These are phyloP conservation scores for Boletus speciosus DNA, from an alignment of 768 basidiomycete species.

Conservation along the genomic window DNA sequence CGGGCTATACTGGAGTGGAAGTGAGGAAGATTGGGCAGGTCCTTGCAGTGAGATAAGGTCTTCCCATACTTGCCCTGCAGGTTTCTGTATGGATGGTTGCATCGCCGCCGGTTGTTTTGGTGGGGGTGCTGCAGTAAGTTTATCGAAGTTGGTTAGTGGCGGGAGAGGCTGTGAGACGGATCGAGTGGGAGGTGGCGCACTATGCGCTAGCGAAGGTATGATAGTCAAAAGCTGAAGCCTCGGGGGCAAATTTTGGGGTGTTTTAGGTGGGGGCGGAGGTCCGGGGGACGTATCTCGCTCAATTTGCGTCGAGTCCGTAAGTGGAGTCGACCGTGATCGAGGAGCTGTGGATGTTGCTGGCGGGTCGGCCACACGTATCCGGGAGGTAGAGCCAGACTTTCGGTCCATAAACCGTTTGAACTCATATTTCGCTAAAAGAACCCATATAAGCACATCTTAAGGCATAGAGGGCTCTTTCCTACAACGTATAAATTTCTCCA, in stretches of 20 bases:
- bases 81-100: conserved; percentile 17
- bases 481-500: conserved; percentile 89
- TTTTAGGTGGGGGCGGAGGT: conserved; percentile 28
- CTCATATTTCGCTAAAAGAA: conserved; percentile 69
- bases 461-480: conserved; percentile 21
- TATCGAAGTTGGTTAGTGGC: conserved; percentile 10
- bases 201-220: conserved; percentile 10
- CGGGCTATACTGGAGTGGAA: conserved; percentile 43
- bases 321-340: conserved; percentile 15
- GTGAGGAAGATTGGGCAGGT: conserved; percentile 36
- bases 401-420: conserved; percentile 63
- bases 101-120: background rate
- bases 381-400: conserved; percentile 32
- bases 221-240: conserved; percentile 15
- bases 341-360: conserved; percentile 33
- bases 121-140: conserved; percentile 5
- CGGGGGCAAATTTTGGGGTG: conserved; percentile 23
- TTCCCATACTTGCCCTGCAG: conserved; percentile 49
- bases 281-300: conserved; percentile 21
- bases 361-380: conserved; percentile 40
- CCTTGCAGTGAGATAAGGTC: conserved; percentile 51
- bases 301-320: conserved; percentile 5
- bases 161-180: conserved; percentile 38
- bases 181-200: conserved; percentile 20
- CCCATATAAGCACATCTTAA: background rate